These are phyloP conservation scores for Vaccinium macrocarpon DNA, from an alignment of 148 eudicot species.

Conservation along the genomic window DNA sequence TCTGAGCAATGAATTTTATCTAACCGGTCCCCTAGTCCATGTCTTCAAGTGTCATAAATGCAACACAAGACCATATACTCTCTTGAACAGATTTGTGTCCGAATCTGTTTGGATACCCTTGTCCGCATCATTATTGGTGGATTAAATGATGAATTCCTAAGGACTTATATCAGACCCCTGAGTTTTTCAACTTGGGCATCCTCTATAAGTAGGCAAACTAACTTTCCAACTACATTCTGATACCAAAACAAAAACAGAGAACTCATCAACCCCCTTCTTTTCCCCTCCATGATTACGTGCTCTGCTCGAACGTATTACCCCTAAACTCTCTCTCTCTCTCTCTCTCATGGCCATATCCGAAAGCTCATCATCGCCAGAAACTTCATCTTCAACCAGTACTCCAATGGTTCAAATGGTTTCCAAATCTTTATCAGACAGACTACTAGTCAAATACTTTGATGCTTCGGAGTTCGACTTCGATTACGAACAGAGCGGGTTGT, in stretches of 20 bases:
- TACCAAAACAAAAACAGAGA: neutral
- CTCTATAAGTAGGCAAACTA: neutral
- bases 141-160: too few relatives aligned
- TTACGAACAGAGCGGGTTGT: constrained; percentile 44
- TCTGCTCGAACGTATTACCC: too few relatives aligned
- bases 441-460: constrained; percentile 53
- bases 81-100: too few relatives aligned
- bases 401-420: constrained; percentile 36
- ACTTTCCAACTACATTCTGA: neutral
- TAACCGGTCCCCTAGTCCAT: too few relatives aligned
- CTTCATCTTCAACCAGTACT: neutral
- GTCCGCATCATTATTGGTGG: too few relatives aligned
- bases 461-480: constrained; percentile 62
- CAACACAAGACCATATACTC: too few relatives aligned
- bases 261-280: neutral
- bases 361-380: neutral
- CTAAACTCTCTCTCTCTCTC: neutral
- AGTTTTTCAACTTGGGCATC: neutral
- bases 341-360: constrained; percentile 16
- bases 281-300: neutral
- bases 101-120: too few relatives aligned
- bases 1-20: too few relatives aligned
- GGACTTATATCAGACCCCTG: neutral
- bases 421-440: constrained; percentile 52
- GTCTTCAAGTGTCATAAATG: too few relatives aligned